Base-by-base conservation (phyloP, 2,329 filamentous ascomycete genomes). In the Cryphonectria radicalis region DNA sequence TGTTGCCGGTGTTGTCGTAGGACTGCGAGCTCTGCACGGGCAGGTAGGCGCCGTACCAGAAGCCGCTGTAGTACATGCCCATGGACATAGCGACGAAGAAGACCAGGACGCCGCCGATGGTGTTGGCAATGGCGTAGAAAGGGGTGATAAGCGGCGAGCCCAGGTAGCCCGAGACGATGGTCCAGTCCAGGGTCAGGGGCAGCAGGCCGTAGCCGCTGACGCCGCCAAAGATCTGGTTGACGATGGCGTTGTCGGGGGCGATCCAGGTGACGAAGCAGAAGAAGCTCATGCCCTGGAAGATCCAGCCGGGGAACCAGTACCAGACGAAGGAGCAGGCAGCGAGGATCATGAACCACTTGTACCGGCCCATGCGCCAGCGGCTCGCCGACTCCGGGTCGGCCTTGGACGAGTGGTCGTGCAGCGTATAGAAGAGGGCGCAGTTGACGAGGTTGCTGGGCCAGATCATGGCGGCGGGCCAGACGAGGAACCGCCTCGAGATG, bases 311-410 rank as follows among this genome's bases (percentile, higher is more conserved):
- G 74, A 88, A 82, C 82, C 84, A 88, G 76, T 88, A 87, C 86
- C 86, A 88, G 42, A 82, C 75, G 74, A 89, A 89, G 3, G 83
- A 84, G 25, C 80, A 85, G 37, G 80, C 76, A 74, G 87, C 87
- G 50, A 90, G 82, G 74, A 86, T 86, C 69, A 90, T 76, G 80
- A 92, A 92, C 78, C 88, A 88, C 73, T 84, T 85, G 78, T 90
- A 91, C 67, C 89, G 86, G n/a, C 88, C 86, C 65, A 92, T 85
- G 46, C 77, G 84, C 90, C 91, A 92, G 60, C 90, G 90, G 75
- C 83, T 85, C 35, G 84, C 84, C 68, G 84, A 85, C 63, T 81
- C 77, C 1, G 87, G 85, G 74, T 88, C 82, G 7, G 83, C 83
- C 19, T 78, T 79, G 4, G 57, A 28, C 5, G 40, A 32, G 75